Evolutionary conservation across 139 green algal species (phyloP), one percentile per base, ranked within the genome.

Genomic region (Ulvella scutata): DNA sequence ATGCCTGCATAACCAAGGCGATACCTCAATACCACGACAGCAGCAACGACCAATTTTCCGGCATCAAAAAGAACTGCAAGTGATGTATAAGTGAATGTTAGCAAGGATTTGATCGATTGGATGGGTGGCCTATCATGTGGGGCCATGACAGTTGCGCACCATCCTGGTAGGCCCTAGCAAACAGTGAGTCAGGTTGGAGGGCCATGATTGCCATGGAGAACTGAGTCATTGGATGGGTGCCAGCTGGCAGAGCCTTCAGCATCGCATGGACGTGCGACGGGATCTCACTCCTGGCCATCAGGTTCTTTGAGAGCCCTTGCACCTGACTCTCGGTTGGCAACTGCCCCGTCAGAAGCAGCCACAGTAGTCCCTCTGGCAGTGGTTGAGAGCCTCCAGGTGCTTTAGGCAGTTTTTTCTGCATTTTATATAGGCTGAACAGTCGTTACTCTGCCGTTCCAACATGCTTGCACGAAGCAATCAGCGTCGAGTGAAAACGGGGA

Each of bases 281-380:
- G 62, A 96, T 37, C 4, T 84, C 78, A 17, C 83, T 83, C 29
- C 93, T 84, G 10, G 74, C 35, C 21, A 74, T 61, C 62, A 98
- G 85, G 72, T 97, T 90, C 39, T 83, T 85, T 0, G 84, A 89
- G 60, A 98, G 82, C 2, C 72, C 43, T 6, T 77, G 37, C 3
- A 86, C 89, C 81, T 98, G 91, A n/a, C 80, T 81, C 26, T 82
- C 43, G 23, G 37, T 92, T 44, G 87, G 90, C 6, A 93, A 76
- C 81, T 90, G 87, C 3, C 92, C 92, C 0, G 95, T 99, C 0
- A 99, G 78, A 73, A 99, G 85, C 75, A 99, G 87, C 94, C 95
- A 99, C 35, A 99, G 82, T 43, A 99, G 85, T 39, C 92, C 95
- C 79, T 99, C 94, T 3, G 94, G 94, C 9, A 99, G 80, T 4